These are phyloP conservation scores for Pichia nakasei DNA, from an alignment of 805 yeast genomes.

Conservation along the genomic window DNA sequence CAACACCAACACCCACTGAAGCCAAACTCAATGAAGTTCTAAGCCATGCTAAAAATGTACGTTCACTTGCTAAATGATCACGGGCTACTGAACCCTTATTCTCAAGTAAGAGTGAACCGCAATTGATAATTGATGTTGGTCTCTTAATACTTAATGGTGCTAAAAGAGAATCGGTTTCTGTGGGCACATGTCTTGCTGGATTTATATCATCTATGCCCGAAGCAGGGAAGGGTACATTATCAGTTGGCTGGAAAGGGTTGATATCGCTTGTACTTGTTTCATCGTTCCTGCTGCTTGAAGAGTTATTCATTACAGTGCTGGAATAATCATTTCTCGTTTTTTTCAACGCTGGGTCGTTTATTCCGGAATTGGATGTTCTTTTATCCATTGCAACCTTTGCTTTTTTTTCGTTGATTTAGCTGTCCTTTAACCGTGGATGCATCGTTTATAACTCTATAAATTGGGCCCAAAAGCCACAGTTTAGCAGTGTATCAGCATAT, in stretches of 20 bases:
- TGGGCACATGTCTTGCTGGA: neutral
- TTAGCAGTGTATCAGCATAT: no score
- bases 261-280: neutral
- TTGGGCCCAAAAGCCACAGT: no score
- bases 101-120: constrained; percentile 34
- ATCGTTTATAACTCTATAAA: no score
- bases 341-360: neutral
- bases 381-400: neutral
- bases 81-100: constrained; percentile 53
- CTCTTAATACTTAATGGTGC: constrained; percentile 11
- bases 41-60: constrained; percentile 59
- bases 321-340: neutral
- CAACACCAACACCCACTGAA: constrained; percentile 51
- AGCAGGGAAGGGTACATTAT: neutral
- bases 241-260: neutral
- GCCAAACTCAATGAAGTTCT: constrained; percentile 51
- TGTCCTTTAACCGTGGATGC: no score
- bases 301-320: no score
- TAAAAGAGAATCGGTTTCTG: neutral
- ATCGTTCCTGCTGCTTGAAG: neutral
- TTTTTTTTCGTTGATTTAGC: no score
- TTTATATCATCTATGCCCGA: neutral
- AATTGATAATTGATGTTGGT: constrained; percentile 19
- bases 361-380: neutral
- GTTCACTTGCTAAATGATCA: constrained; percentile 57